Percentiles rank a stretch among this genome's conserved stretches.
Evolutionary conservation across 2,329 filamentous ascomycete genomes (phyloP).

Genomic region (Microdochium trichocladiopsis): DNA sequence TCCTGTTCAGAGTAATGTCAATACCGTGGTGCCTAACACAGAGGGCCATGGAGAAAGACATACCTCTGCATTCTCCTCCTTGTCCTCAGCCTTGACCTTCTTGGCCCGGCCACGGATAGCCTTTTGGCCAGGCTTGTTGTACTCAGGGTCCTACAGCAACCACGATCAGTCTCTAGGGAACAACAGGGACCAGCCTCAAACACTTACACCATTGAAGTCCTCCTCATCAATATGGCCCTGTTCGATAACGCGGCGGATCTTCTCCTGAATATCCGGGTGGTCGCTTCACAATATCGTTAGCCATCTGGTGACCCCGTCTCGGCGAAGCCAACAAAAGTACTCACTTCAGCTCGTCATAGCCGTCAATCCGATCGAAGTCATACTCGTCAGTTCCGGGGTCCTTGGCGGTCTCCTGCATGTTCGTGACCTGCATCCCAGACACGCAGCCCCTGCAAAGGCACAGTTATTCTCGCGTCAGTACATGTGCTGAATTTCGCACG

Average conservation of each 20-base stretch:
- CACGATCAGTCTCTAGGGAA: slow-evolving; percentile 5
- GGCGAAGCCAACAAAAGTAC: slow-evolving; percentile 75
- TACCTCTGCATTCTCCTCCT: slow-evolving; percentile 16
- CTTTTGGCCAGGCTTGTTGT: slow-evolving; percentile 60
- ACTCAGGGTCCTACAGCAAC: slow-evolving; percentile 57
- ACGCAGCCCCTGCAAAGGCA: slow-evolving; percentile 77
- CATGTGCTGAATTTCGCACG: neutral
- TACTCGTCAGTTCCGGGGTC: slow-evolving; percentile 35
- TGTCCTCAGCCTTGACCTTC: slow-evolving; percentile 21
- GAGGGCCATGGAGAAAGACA: neutral
- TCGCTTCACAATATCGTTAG: slow-evolving; percentile 21
- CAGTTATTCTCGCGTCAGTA: neutral
- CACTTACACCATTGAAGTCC: slow-evolving; percentile 81
- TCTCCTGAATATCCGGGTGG: slow-evolving; percentile 59
- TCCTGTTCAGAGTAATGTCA: slow-evolving; percentile 13
- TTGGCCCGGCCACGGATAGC: slow-evolving; percentile 49
- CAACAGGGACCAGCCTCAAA: slow-evolving; percentile 1
- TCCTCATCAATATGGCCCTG: slow-evolving; percentile 77
- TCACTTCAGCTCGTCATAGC: slow-evolving; percentile 66
- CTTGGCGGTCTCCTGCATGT: slow-evolving; percentile 52
- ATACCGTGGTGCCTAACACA: neutral
- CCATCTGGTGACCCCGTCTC: slow-evolving; percentile 48
- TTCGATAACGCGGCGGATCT: slow-evolving; percentile 63
- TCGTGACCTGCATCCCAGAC: slow-evolving; percentile 65
- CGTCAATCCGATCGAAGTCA: slow-evolving; percentile 66